Base-by-base conservation (phyloP, 78 protist species). In the Parvularia atlantis region DNA sequence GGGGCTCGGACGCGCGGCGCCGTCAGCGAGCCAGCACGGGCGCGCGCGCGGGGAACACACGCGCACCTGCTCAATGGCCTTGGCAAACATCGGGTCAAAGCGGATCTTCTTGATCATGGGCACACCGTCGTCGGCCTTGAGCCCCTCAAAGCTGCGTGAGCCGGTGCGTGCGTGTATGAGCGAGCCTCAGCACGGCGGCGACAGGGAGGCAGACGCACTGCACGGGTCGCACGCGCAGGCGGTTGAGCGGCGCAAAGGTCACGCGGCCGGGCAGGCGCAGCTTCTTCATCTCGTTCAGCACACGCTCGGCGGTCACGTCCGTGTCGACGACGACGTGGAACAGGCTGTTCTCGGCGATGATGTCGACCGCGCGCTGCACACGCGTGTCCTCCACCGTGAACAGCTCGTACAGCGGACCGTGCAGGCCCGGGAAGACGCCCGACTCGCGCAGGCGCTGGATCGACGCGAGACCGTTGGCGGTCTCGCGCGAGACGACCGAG, bases 261-360 rank as follows among this genome's bases (percentile, higher is more conserved):
- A 93, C 76, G 33, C 99, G 75, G 16, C 98, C 97, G 13, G 54
- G 46, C 28, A 37, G 33, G 39, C 36, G 53, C 10, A 78, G 68
- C 5, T 33, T 46, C 50, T 66, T 78, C 78, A 88, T 68, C 30
- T 39, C 40, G 53, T 73, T 60, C 44, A 89, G 40, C 19, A 85
- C 16, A 20, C 54, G 35, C 19, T 63, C 20, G 22, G 88, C 91
- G 13, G 75, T 72, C 24, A 57, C 70, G 58, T 88, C 96, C 13
- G 59, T 78, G 30, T 95, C 98, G 19, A 95, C 98, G 17, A 97
- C 96, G 28, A 92, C 59, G 74, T 89, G 54, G 89, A 95, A 95
- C 41, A 97, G 85, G 36, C 73, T 62, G 52, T 77, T 80, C 5
- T 89, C 94, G 28, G 88, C 95, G 5, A 81, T 53, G 11, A 79